These are phyloP conservation scores for Fraxinus latifolia DNA, from an alignment of 305 asterid species.

Conservation along the genomic window DNA sequence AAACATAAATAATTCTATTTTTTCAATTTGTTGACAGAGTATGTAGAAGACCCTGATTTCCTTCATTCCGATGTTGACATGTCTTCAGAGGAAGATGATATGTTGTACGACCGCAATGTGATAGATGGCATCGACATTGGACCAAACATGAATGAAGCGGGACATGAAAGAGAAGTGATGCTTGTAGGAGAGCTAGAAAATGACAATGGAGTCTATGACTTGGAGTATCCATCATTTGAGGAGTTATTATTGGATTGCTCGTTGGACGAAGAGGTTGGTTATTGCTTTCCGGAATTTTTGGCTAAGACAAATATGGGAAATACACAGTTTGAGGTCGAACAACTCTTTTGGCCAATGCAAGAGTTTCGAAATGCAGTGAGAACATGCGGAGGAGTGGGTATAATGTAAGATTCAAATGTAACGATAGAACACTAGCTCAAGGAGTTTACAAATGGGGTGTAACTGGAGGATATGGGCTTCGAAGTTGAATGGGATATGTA, in stretches of 20 bases:
- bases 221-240: neutral
- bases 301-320: too few relatives aligned
- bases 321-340: too few relatives aligned
- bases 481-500: too few relatives aligned
- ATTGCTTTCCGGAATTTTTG: too few relatives aligned
- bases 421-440: too few relatives aligned
- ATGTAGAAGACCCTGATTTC: neutral
- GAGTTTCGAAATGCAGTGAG: too few relatives aligned
- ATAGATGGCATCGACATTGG: neutral
- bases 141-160: neutral
- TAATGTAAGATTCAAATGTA: too few relatives aligned
- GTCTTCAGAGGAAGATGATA: neutral
- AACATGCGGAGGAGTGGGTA: too few relatives aligned
- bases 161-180: neutral
- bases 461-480: too few relatives aligned
- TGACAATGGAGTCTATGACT: neutral
- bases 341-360: too few relatives aligned
- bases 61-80: neutral
- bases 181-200: neutral
- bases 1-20: neutral
- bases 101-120: neutral
- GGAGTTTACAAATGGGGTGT: too few relatives aligned
- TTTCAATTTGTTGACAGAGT: neutral
- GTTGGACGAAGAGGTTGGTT: neutral
- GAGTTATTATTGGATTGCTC: neutral